Conservation (phyloP, 202 grass and related monocot species). For the Alloteropsis angusta region DNA sequence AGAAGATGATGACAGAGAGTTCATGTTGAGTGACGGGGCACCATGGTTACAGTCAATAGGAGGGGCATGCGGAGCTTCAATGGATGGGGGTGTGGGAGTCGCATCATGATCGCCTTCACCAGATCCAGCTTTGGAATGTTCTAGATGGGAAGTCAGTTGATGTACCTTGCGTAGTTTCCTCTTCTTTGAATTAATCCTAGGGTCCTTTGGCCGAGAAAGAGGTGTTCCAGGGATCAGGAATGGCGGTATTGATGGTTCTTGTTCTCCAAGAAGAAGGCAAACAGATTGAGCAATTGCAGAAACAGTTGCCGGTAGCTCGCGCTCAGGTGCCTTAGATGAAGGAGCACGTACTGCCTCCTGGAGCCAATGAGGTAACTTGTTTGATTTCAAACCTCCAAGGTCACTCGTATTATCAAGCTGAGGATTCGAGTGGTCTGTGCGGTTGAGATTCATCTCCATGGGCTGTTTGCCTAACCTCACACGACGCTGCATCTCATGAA, state of each 20-base stretch:
- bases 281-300: slow-evolving; percentile 77
- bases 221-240: slow-evolving; percentile 55
- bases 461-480: slow-evolving; percentile 42
- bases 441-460: slow-evolving; percentile 30
- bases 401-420: slow-evolving; percentile 28
- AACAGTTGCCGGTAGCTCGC: slow-evolving; percentile 53
- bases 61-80: slow-evolving; percentile 1
- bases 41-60: slow-evolving; percentile 2
- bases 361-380: slow-evolving; percentile 97
- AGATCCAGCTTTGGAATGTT: slow-evolving; percentile 13
- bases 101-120: neutral
- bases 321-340: slow-evolving; percentile 43
- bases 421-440: slow-evolving; percentile 27
- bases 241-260: slow-evolving; percentile 62
- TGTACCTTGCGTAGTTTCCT: slow-evolving; percentile 32
- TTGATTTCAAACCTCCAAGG: slow-evolving; percentile 58
- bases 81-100: slow-evolving; percentile 15
- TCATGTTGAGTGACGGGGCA: slow-evolving; percentile 32
- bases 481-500: slow-evolving; percentile 40
- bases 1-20: slow-evolving; percentile 43
- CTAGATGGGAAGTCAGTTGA: slow-evolving; percentile 18
- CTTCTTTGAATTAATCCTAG: slow-evolving; percentile 66
- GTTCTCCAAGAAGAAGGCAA: slow-evolving; percentile 74
- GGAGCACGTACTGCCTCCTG: slow-evolving; percentile 74
- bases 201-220: slow-evolving; percentile 68